Evolutionary conservation across 1,284 basidiomycete genomes (phyloP).

Genomic region (Heliocybe sulcata): DNA sequence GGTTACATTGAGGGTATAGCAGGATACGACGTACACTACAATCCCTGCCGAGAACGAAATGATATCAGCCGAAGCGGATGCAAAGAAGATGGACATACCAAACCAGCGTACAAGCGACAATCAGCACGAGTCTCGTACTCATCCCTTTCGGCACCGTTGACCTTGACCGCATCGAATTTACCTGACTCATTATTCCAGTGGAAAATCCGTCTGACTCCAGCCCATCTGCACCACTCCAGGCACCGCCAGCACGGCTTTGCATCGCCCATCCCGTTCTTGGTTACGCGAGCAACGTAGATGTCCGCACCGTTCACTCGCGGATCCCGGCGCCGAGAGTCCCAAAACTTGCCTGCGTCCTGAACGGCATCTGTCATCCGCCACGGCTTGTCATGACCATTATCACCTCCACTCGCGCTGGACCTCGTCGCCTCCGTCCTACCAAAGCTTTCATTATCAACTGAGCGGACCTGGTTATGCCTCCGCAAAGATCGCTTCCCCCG

Average conservation of each 20-base stretch:
- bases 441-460: not conserved
- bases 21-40: not conserved
- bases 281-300: conserved; percentile 46
- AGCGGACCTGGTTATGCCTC: not conserved
- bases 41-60: not conserved
- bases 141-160: conserved; percentile 31
- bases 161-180: conserved; percentile 45
- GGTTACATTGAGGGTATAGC: not conserved
- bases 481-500: not conserved
- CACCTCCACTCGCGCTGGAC: conserved; percentile 7
- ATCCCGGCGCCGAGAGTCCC: conserved; percentile 31
- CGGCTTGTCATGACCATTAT: conserved; percentile 7
- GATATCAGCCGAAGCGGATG: not conserved
- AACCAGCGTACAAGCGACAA: conserved; percentile 31
- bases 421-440: not conserved
- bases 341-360: conserved; percentile 19
- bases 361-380: conserved; percentile 4
- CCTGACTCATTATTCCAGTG: conserved; percentile 39
- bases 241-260: conserved; percentile 50
- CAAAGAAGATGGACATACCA: conserved; percentile 21
- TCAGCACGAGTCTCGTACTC: conserved; percentile 43
- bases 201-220: conserved; percentile 49
- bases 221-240: conserved; percentile 49
- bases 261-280: conserved; percentile 37
- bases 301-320: conserved; percentile 44